Evolutionary conservation across 2,329 filamentous ascomycete species (phyloP).

Genomic region (Cladosporium sp.): DNA sequence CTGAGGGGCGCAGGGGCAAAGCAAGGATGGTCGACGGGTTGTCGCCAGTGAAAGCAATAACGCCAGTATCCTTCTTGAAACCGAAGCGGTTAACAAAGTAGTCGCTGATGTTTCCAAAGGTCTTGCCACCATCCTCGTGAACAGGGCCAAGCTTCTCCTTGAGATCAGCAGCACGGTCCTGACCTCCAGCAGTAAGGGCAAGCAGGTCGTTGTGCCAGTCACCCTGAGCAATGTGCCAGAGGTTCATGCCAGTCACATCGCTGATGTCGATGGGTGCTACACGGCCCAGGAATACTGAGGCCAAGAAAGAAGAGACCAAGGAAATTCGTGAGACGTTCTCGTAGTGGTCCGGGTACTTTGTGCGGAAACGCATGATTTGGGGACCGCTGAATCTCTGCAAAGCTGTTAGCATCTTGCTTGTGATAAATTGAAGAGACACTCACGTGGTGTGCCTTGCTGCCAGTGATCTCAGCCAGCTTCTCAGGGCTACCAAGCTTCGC

Average conservation of each 20-base stretch:
- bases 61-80: slow-evolving; percentile 68
- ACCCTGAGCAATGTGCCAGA: slow-evolving; percentile 81
- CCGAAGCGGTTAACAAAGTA: slow-evolving; percentile 81
- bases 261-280: slow-evolving; percentile 89
- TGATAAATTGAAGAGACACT: slow-evolving; percentile 28
- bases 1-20: slow-evolving; percentile 77
- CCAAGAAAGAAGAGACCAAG: slow-evolving; percentile 91
- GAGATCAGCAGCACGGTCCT: slow-evolving; percentile 59
- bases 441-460: slow-evolving; percentile 92
- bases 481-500: slow-evolving; percentile 61
- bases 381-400: slow-evolving; percentile 88
- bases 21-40: slow-evolving; percentile 95
- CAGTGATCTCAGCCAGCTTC: slow-evolving; percentile 72
- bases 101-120: slow-evolving; percentile 67
- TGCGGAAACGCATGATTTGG: slow-evolving; percentile 85
- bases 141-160: slow-evolving; percentile 77
- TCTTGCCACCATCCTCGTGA: slow-evolving; percentile 72
- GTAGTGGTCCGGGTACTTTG: slow-evolving; percentile 77
- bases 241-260: slow-evolving; percentile 94
- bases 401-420: slow-evolving; percentile 4
- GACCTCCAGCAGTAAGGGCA: slow-evolving; percentile 59
- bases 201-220: slow-evolving; percentile 73
- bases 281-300: slow-evolving; percentile 79
- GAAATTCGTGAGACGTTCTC: slow-evolving; percentile 77
- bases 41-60: slow-evolving; percentile 89